Conservation (phyloP, 768 basidiomycete genomes). For the Trametes maxima region DNA sequence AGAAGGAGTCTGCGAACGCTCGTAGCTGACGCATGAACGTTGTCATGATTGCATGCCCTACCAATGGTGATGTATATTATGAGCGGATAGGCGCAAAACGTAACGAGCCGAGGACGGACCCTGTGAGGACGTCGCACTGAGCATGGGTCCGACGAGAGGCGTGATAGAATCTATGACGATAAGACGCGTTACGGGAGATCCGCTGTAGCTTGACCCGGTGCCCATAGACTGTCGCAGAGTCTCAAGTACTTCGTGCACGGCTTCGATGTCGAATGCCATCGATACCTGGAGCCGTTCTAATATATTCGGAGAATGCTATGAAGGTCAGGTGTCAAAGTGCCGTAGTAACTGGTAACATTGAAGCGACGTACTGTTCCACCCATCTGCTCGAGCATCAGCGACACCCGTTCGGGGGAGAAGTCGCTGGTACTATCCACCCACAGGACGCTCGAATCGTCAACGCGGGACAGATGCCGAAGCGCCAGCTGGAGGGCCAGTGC, state of each 20-base stretch:
- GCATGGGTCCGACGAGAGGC: constrained; percentile 59
- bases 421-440: constrained; percentile 79
- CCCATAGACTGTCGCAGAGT: constrained; percentile 37
- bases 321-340: constrained; percentile 11
- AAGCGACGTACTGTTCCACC: constrained; percentile 20
- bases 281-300: constrained; percentile 63
- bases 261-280: constrained; percentile 58
- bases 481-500: constrained; percentile 60
- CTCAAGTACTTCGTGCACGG: constrained; percentile 53
- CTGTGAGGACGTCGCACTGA: constrained; percentile 69
- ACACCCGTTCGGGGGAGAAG: constrained; percentile 56
- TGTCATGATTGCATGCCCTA: constrained; percentile 71
- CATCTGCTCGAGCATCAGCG: constrained; percentile 15
- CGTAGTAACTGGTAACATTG: background rate
- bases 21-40: constrained; percentile 70
- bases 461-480: constrained; percentile 50
- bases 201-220: constrained; percentile 10
- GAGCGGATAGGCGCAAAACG: background rate
- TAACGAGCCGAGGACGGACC: constrained; percentile 33
- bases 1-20: constrained; percentile 45
- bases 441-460: constrained; percentile 43
- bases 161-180: constrained; percentile 71
- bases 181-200: constrained; percentile 37
- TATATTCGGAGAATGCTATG: constrained; percentile 35
- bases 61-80: background rate